Conservation (phyloP, 1,284 basidiomycete species). For the Ceraceosorus guamensis region DNA sequence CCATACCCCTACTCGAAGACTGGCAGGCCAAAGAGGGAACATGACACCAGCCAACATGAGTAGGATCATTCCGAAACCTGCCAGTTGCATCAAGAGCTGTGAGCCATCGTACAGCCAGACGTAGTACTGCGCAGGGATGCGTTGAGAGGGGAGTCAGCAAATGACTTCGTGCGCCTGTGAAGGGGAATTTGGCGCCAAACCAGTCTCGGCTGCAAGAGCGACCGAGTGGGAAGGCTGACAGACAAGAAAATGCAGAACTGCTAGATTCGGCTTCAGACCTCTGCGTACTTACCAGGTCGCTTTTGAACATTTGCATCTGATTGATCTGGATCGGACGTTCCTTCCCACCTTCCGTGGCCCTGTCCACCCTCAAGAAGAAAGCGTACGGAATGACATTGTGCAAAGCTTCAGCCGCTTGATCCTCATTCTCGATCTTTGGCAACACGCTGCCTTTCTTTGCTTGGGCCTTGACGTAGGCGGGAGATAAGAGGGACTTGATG, state of each 20-base stretch:
- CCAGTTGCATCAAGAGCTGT: conserved; percentile 86
- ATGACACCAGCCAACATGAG: conserved; percentile 94
- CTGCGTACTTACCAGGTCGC: conserved; percentile 22
- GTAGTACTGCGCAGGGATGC: conserved; percentile 52
- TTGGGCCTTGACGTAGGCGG: conserved; percentile 78
- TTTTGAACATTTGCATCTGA: conserved; percentile 62
- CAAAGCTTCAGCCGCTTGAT: conserved; percentile 67
- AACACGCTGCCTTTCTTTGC: conserved; percentile 53
- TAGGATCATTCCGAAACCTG: conserved; percentile 81
- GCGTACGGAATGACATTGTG: conserved; percentile 64
- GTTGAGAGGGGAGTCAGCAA: not conserved
- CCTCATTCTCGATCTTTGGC: conserved; percentile 59
- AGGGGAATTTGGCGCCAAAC: not conserved
- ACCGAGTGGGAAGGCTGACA: no score
- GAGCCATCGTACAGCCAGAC: conserved; percentile 96
- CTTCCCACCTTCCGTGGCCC: conserved; percentile 63
- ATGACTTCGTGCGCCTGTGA: not conserved
- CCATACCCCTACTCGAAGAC: conserved; percentile 90
- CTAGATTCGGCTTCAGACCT: not conserved
- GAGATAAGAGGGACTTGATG: conserved; percentile 80
- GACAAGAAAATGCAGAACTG: no score
- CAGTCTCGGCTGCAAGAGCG: not conserved
- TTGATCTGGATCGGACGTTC: conserved; percentile 57
- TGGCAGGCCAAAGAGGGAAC: conserved; percentile 96
- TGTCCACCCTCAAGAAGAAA: conserved; percentile 47